phyloP scores from a whole-genome alignment of 768 basidiomycete species.

The Exidia glandulosa region DNA sequence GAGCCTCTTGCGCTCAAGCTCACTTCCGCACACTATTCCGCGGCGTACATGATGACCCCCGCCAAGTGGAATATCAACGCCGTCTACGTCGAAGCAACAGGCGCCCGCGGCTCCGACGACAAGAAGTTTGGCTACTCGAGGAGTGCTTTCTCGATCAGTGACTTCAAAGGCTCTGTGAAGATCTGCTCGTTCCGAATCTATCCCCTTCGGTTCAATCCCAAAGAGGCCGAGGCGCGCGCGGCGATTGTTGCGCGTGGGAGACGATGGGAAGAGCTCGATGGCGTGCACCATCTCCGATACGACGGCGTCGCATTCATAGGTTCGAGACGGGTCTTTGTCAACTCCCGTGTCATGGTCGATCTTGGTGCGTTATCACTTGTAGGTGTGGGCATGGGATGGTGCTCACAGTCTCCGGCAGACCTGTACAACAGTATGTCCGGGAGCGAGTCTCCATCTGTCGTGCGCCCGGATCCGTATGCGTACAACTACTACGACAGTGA shows the following conservation, averaged over 20 bases:
- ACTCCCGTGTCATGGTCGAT: constrained; percentile 52
- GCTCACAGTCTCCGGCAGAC: constrained; percentile 43
- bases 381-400: constrained; percentile 19
- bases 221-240: constrained; percentile 30
- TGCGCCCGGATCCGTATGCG: not conserved
- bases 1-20: constrained; percentile 34
- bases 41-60: not conserved
- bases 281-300: constrained; percentile 46
- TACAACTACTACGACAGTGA: not conserved
- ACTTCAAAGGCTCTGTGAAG: constrained; percentile 39
- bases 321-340: constrained; percentile 26
- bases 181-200: constrained; percentile 41
- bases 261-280: constrained; percentile 40
- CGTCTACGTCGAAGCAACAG: not conserved
- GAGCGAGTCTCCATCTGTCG: not conserved
- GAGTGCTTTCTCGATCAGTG: constrained; percentile 28
- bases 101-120: not conserved
- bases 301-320: constrained; percentile 21
- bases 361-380: constrained; percentile 24
- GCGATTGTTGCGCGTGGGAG: constrained; percentile 36
- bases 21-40: not conserved
- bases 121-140: constrained; percentile 30
- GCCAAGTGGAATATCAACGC: not conserved
- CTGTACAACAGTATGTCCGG: constrained; percentile 17
- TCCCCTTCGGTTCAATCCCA: constrained; percentile 41